These are phyloP conservation scores for Sphaerobolus stellatus DNA, from an alignment of 1,284 basidiomycete species.

Conservation along the genomic window DNA sequence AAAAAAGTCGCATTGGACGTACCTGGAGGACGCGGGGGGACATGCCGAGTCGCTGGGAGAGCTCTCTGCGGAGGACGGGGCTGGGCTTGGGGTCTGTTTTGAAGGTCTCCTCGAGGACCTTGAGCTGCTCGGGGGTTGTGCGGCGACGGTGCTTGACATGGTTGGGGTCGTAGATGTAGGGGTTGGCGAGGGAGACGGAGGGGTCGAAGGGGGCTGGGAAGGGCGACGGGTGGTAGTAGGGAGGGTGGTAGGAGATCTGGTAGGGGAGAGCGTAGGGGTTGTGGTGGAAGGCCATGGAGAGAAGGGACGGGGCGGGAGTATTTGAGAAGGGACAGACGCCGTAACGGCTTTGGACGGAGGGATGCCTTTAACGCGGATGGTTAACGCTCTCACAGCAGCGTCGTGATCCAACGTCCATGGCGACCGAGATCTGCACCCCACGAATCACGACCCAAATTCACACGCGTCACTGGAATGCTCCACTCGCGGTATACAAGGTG, in stretches of 20 bases:
- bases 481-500: too few relatives aligned
- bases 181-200: conserved; percentile 63
- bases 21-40: conserved; percentile 91
- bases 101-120: conserved; percentile 84
- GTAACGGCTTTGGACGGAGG: too few relatives aligned
- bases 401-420: too few relatives aligned
- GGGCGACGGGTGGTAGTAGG: conserved; percentile 7
- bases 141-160: conserved; percentile 90
- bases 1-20: conserved; percentile 28
- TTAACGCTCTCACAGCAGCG: too few relatives aligned
- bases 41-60: conserved; percentile 85
- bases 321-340: background rate
- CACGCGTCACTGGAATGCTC: too few relatives aligned
- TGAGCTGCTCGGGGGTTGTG: conserved; percentile 80
- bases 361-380: too few relatives aligned
- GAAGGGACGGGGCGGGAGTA: conserved; percentile 1
- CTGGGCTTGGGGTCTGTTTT: conserved; percentile 88
- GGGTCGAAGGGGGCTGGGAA: conserved; percentile 3
- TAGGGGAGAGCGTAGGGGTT: conserved; percentile 6
- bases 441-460: too few relatives aligned
- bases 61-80: conserved; percentile 70
- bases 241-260: conserved; percentile 2
- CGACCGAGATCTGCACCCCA: too few relatives aligned
- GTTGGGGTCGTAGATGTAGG: conserved; percentile 82
- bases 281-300: background rate